These are phyloP conservation scores for Aspergillus hancockii DNA, from an alignment of 495 filamentous ascomycete species.

Conservation along the genomic window DNA sequence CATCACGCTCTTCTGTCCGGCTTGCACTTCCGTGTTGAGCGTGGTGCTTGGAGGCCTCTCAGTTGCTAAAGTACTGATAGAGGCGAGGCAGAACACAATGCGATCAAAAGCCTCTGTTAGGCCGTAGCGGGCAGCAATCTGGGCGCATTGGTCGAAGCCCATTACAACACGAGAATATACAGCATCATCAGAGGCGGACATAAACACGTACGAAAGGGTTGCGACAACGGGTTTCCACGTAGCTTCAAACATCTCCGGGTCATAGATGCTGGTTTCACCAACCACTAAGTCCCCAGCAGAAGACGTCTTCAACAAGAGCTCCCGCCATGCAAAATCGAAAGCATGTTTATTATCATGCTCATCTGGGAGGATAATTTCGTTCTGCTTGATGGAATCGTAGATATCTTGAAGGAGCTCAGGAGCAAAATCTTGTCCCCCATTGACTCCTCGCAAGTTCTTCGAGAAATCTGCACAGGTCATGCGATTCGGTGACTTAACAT, in stretches of 20 bases:
- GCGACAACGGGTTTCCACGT: slow-evolving; percentile 95
- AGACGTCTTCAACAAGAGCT: slow-evolving; percentile 83
- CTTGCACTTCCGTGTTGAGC: slow-evolving; percentile 95
- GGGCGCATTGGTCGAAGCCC: slow-evolving; percentile 94
- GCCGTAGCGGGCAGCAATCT: slow-evolving; percentile 84
- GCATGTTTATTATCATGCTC: slow-evolving; percentile 96
- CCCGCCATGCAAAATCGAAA: slow-evolving; percentile 97
- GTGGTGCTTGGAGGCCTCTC: slow-evolving; percentile 74
- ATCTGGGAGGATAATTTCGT: slow-evolving; percentile 95
- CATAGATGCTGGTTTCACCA: slow-evolving; percentile 91
- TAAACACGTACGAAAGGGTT: slow-evolving; percentile 96
- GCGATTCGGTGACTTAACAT: slow-evolving; percentile 74
- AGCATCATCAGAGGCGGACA: slow-evolving; percentile 97
- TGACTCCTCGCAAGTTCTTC: slow-evolving; percentile 85
- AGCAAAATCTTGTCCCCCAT: slow-evolving; percentile 80
- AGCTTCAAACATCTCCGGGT: slow-evolving; percentile 95
- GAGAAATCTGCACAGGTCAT: slow-evolving; percentile 84
- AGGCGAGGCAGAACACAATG: slow-evolving; percentile 83
- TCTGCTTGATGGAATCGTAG: slow-evolving; percentile 85
- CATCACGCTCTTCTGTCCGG: slow-evolving; percentile 91
- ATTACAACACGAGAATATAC: slow-evolving; percentile 92
- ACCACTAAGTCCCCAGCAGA: slow-evolving; percentile 70
- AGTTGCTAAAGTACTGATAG: slow-evolving; percentile 83
- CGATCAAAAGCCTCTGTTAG: slow-evolving; percentile 87
- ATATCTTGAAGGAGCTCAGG: slow-evolving; percentile 84